A percentile compares a stretch with the other conserved stretches of the same genome.
Conservation (phyloP, 2,329 filamentous ascomycete species). For the Xylaria sp. region DNA sequence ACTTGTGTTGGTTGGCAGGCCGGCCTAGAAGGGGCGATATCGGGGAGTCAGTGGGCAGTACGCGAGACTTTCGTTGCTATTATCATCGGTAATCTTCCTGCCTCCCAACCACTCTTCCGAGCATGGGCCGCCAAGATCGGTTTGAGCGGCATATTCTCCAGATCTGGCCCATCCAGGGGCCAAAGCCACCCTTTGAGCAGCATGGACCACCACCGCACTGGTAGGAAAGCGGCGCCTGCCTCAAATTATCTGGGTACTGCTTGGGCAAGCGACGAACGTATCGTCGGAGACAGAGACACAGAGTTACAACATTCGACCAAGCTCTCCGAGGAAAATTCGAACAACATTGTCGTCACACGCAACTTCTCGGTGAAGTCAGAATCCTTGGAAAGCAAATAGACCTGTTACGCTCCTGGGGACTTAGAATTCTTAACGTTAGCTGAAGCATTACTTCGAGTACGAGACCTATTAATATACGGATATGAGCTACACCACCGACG, state of each 20-base stretch:
- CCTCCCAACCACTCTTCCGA: constrained; percentile 42
- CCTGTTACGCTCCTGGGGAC: background rate
- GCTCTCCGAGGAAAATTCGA: constrained; percentile 4
- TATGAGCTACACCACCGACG: too few species aligned
- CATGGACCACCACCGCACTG: constrained; percentile 16
- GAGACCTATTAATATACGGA: too few species aligned
- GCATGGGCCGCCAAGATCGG: constrained; percentile 35
- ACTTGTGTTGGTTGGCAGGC: constrained; percentile 14
- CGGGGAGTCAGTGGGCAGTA: constrained; percentile 49
- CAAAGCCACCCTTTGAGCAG: constrained; percentile 25
- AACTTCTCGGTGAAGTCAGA: constrained; percentile 22
- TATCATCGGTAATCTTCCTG: constrained; percentile 52
- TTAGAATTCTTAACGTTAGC: too few species aligned
- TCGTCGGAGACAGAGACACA: constrained; percentile 14
- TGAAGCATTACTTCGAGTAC: too few species aligned
- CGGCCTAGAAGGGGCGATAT: constrained; percentile 33
- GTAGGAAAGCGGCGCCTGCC: constrained; percentile 12
- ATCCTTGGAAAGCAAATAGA: constrained; percentile 15
- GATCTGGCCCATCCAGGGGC: constrained; percentile 12
- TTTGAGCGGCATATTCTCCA: constrained; percentile 37
- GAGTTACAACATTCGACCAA: constrained; percentile 3
- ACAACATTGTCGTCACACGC: constrained; percentile 28
- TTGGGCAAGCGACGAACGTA: constrained; percentile 40
- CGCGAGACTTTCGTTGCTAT: constrained; percentile 53
- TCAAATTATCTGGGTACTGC: constrained; percentile 19